Percentiles rank a stretch among this genome's conserved stretches.
phyloP scores from a whole-genome alignment of 495 filamentous ascomycete species.

The Aspergillus cavernicola region DNA sequence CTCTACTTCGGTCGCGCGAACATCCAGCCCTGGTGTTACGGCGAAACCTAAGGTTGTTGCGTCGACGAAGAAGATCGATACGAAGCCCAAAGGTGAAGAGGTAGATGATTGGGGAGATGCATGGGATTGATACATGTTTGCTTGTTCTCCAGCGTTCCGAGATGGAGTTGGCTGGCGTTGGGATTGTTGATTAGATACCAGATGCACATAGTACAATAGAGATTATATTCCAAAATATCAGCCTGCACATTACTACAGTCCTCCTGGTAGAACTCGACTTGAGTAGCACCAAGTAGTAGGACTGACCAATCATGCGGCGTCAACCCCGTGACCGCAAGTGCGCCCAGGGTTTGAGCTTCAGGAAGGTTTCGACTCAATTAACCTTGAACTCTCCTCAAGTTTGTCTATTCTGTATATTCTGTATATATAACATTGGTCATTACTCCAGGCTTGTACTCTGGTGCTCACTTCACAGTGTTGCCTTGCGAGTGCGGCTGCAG shows the following conservation, averaged over 20 bases:
- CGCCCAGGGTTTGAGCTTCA: too few species aligned
- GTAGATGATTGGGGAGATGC: conserved; percentile 55
- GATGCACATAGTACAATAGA: not conserved
- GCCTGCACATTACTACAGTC: too few species aligned
- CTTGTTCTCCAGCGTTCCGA: not conserved
- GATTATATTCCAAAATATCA: not conserved
- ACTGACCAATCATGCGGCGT: conserved; percentile 1
- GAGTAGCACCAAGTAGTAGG: not conserved
- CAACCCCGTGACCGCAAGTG: conserved; percentile 18
- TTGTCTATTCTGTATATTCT: too few species aligned
- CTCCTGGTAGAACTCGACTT: too few species aligned
- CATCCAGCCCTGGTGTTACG: conserved; percentile 30
- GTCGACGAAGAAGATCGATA: conserved; percentile 47
- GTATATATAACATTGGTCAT: too few species aligned
- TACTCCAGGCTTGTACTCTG: too few species aligned
- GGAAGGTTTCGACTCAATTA: too few species aligned
- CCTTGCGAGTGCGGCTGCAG: not conserved
- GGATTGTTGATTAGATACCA: conserved; percentile 4
- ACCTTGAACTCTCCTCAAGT: too few species aligned
- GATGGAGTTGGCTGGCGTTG: not conserved
- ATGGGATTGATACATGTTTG: conserved; percentile 39
- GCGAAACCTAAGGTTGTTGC: conserved; percentile 38
- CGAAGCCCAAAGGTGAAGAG: conserved; percentile 47
- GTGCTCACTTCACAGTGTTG: not conserved
- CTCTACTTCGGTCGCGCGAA: conserved; percentile 20